These are phyloP conservation scores for Phyllosticta paracitricarpa DNA, from an alignment of 2,329 filamentous ascomycete genomes.

Conservation along the genomic window DNA sequence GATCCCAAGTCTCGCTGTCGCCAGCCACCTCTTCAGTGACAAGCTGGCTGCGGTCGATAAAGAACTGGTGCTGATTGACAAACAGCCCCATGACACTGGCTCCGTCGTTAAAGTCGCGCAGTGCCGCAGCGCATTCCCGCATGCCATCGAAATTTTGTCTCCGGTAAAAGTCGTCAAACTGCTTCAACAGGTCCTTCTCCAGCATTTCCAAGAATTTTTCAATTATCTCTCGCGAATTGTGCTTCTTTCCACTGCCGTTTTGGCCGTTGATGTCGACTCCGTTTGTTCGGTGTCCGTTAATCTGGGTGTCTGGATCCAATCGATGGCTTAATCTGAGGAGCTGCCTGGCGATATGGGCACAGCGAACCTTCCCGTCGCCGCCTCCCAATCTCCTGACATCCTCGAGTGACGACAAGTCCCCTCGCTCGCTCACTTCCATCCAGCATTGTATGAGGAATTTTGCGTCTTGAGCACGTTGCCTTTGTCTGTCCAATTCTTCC, in stretches of 20 bases:
- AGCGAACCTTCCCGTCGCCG: slow-evolving; percentile 86
- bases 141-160: slow-evolving; percentile 95
- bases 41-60: slow-evolving; percentile 90
- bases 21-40: slow-evolving; percentile 74
- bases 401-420: slow-evolving; percentile 76
- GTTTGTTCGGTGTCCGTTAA: slow-evolving; percentile 21
- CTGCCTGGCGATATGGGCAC: slow-evolving; percentile 87
- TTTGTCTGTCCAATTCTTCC: slow-evolving; percentile 88
- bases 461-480: slow-evolving; percentile 80
- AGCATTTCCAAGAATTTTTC: slow-evolving; percentile 95
- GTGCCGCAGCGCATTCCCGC: slow-evolving; percentile 89
- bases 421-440: slow-evolving; percentile 86
- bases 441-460: slow-evolving; percentile 95
- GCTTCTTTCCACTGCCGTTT: slow-evolving; percentile 25
- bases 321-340: slow-evolving; percentile 88
- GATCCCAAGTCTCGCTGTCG: slow-evolving; percentile 72
- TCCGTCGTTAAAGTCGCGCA: slow-evolving; percentile 93
- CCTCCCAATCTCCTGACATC: slow-evolving; percentile 77
- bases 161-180: slow-evolving; percentile 95
- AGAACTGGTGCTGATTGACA: slow-evolving; percentile 98
- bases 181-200: slow-evolving; percentile 88
- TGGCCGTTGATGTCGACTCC: slow-evolving; percentile 39
- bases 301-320: slow-evolving; percentile 56
- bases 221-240: slow-evolving; percentile 74
- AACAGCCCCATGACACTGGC: slow-evolving; percentile 91